A percentile compares a stretch with the other conserved stretches of the same genome.
Conservation (phyloP, 2,329 filamentous ascomycete species). For the Epichloe elymi region DNA sequence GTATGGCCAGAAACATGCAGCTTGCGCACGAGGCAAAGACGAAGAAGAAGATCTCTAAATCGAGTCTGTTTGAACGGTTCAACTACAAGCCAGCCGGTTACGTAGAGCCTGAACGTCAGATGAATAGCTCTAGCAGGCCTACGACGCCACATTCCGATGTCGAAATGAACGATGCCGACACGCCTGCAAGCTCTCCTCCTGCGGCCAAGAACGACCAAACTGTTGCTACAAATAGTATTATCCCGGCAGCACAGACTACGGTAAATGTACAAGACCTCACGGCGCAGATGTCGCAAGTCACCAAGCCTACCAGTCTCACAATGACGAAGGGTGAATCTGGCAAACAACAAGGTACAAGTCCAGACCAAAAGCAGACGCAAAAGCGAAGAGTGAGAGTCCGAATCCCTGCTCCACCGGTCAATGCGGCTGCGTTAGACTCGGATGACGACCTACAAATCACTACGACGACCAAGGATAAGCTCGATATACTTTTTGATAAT, state of each 20-base stretch:
- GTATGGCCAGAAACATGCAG: constrained; percentile 80
- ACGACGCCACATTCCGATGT: constrained; percentile 38
- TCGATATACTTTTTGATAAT: constrained; percentile 56
- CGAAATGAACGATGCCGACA: constrained; percentile 40
- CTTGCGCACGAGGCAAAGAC: constrained; percentile 80
- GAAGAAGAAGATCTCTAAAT: constrained; percentile 79
- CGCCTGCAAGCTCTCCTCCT: constrained; percentile 60
- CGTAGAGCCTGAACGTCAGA: constrained; percentile 1
- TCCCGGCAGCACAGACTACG: neutral
- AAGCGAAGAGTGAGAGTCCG: constrained; percentile 39
- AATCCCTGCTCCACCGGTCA: constrained; percentile 27
- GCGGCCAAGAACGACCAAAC: constrained; percentile 17
- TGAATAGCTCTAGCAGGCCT: constrained; percentile 42
- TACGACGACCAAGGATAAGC: constrained; percentile 32
- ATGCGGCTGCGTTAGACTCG: constrained; percentile 28
- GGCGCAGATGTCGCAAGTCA: neutral
- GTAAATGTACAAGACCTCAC: neutral
- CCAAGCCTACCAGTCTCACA: neutral
- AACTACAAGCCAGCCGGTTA: constrained; percentile 46
- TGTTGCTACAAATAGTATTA: neutral
- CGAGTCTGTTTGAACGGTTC: constrained; percentile 71
- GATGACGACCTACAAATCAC: constrained; percentile 55
- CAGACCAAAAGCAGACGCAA: constrained; percentile 16
- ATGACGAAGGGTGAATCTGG: constrained; percentile 33
- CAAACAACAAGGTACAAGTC: constrained; percentile 42